A percentile compares a stretch with the other conserved stretches of the same genome.
phyloP scores from a whole-genome alignment of 495 filamentous ascomycete genomes.

The Penicillium pancosmium region DNA sequence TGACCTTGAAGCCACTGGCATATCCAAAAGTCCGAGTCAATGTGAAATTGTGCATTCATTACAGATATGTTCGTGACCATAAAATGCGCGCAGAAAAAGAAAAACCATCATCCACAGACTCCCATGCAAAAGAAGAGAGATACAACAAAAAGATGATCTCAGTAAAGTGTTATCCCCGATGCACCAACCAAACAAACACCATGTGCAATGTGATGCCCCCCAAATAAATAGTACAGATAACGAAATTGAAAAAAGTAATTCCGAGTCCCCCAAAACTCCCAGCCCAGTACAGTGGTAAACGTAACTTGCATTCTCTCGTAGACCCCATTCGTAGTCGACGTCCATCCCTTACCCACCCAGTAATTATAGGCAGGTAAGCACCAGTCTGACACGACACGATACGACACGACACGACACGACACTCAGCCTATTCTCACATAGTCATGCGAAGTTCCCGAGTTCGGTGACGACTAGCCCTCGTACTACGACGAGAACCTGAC shows the following conservation, averaged over 20 bases:
- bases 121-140: constrained; percentile 2
- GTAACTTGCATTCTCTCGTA: not conserved
- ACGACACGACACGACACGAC: too few relatives aligned
- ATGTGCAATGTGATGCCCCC: constrained; percentile 9
- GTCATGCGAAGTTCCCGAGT: constrained; percentile 43
- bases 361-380: too few relatives aligned
- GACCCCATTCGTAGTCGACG: not conserved
- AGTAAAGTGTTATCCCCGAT: constrained; percentile 5
- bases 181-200: constrained; percentile 14
- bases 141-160: too few relatives aligned
- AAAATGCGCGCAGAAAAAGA: not conserved
- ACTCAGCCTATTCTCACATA: constrained; percentile 32
- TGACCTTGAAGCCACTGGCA: too few relatives aligned
- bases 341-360: too few relatives aligned
- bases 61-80: constrained; percentile 14
- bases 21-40: too few relatives aligned
- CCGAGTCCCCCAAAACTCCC: not conserved
- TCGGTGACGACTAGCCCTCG: constrained; percentile 39
- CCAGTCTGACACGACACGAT: too few relatives aligned
- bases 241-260: not conserved
- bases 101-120: not conserved
- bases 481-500: constrained; percentile 34
- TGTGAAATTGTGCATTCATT: constrained; percentile 3
- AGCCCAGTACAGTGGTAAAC: not conserved
- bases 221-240: not conserved